Evolutionary conservation across 2,329 filamentous ascomycete species (phyloP), one percentile per base, ranked within the genome.

Genomic region (Clonostachys rosea): DNA sequence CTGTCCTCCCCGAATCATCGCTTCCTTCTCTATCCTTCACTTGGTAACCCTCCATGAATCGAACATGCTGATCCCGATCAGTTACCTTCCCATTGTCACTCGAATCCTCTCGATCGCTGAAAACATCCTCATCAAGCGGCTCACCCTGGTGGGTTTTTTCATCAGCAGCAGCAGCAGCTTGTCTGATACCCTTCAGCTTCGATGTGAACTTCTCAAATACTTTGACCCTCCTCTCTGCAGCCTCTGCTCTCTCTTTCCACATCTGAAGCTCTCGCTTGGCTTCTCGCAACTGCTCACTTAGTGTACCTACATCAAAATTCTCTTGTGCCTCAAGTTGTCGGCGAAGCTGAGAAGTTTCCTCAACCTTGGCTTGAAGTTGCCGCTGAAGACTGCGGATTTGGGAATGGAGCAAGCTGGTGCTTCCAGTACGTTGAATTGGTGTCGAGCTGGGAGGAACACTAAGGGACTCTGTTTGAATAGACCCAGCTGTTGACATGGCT

Each of bases 161-260:
- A 12, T 35, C 46, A 18, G 40, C 40, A 30, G 36, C 40, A 3
- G 30, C 48, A 20, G 43, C 46, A 24, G 46, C 46, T 16, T 46
- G 40, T 10, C 42, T 36, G 16, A 51, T 49, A 2, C 39, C 44
- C 48, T 46, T 59, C 34, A 71, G 39, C 20, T 60, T 59, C 13
- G 57, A 50, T 5, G 65, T 67, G 49, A 75, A 71, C 39, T 63
- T 60, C 56, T 78, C 69, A 49, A 78, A 71, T 20, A 73, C 68
- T 5, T 68, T 65, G 16, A 83, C 57, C 43, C 74, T 68, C 50
- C 64, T 69, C 63, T 86, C 81, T 0, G 80, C 79, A 5, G 69
- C 66, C 54, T 80, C 71, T 0, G 82, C 82, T 34, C 78, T 67
- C 34, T 67, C 69, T 51, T 68, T 75, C 82, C 81, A 86, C 50